Evolutionary conservation across 2,329 filamentous ascomycete species (phyloP), one percentile per base, ranked within the genome.

Genomic region (Scortechinia acanthostroma): DNA sequence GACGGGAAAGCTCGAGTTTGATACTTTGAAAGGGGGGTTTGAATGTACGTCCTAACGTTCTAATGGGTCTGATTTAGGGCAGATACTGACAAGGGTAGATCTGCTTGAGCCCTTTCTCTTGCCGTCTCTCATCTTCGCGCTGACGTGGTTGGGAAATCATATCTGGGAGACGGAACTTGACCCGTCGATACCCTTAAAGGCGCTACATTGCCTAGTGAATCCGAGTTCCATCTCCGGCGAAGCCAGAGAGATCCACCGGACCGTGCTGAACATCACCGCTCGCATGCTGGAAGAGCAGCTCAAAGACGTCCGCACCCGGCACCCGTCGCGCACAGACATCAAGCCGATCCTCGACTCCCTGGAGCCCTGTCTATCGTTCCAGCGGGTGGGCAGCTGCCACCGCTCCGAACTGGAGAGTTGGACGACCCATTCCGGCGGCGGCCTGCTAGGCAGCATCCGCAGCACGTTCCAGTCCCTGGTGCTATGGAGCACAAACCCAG

Each of bases 31-130:
- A 52, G 72, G 73, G 4, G 80, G 79, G 1, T 66, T 83, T 45
- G 80, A 84, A 60, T 80, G 74, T 77, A 59, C 64, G 72, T 51
- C 17, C 45, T 10, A 10, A 30, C 25, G n/a, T 10, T 30, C 25
- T 10, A 10, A n/a, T n/a, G n/a, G n/a, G 25, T 30, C 25, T 10
- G 10, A 30, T 30, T 30, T 10, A 30, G 10, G 10, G 10, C n/a
- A 10, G 25, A 10, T 30, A 30, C 10, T 30, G 10, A n/a, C 6
- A 15, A 33, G 22, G 3, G 33, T 46, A 77, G 74, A 82, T 56
- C 64, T 84, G 1, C 69, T 81, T 5, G 77, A 83, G 53, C 77
- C 79, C 0, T 83, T 82, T 52, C 62, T 84, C 13, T 60, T 83
- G 3, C 80, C 80, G 1, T 80, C 79, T 1, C 60, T 84, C 3